Evolutionary conservation across 768 basidiomycete species (phyloP).

Genomic region (Termitomyces sp.): DNA sequence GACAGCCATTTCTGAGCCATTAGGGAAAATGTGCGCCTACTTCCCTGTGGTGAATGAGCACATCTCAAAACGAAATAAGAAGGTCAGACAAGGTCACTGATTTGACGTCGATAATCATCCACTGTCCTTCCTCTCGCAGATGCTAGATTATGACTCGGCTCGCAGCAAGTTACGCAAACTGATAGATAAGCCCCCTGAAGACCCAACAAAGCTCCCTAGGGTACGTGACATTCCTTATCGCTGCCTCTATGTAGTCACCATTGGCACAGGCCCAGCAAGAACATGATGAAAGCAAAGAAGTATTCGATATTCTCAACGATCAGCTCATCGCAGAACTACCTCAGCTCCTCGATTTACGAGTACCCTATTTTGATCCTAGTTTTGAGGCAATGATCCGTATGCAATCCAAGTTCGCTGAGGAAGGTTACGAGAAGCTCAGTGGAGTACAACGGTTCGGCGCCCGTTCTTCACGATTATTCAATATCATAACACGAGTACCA

Average conservation of each 20-base stretch:
- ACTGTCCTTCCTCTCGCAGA: conserved; percentile 24
- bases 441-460: conserved; percentile 74
- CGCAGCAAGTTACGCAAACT: conserved; percentile 86
- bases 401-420: conserved; percentile 96
- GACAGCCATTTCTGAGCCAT: conserved; percentile 90
- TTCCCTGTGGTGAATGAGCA: conserved; percentile 93
- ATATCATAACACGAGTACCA: conserved; percentile 20
- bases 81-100: conserved; percentile 41
- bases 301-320: conserved; percentile 89
- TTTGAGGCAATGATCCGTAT: conserved; percentile 99
- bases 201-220: conserved; percentile 84
- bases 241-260: neutral
- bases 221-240: neutral
- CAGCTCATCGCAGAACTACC: conserved; percentile 90
- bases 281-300: conserved; percentile 89
- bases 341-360: conserved; percentile 86
- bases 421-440: conserved; percentile 95
- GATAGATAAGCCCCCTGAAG: conserved; percentile 89
- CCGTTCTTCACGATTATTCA: conserved; percentile 1
- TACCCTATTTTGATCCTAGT: conserved; percentile 97
- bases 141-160: conserved; percentile 93
- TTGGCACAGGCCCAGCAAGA: conserved; percentile 81
- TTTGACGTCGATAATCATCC: neutral
- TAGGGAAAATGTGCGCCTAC: conserved; percentile 95
- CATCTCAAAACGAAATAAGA: conserved; percentile 93